Conservation (phyloP, 148 eudicot genomes). For the Arctostaphylos glauca region DNA sequence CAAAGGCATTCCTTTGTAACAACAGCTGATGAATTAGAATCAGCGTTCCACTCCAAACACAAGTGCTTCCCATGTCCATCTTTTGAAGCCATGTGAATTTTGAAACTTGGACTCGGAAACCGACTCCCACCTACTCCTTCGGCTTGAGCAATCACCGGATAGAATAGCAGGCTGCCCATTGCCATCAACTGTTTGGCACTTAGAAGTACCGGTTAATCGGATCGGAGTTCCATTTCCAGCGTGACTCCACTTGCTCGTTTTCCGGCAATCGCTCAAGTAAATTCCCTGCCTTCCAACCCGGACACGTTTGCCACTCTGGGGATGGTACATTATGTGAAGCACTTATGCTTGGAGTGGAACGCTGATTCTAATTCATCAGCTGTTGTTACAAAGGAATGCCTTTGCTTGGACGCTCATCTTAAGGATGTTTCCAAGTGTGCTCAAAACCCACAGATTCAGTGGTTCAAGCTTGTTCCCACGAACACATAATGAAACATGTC, state of each 20-base stretch:
- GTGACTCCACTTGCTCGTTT: conserved; percentile 21
- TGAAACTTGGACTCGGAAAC: conserved; percentile 32
- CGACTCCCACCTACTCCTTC: conserved; percentile 21
- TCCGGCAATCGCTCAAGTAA: conserved; percentile 28
- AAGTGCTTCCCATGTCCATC: conserved; percentile 24
- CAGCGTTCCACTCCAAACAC: conserved; percentile 38
- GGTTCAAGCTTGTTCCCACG: conserved; percentile 39
- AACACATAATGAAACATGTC: not conserved
- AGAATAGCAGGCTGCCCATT: conserved; percentile 16
- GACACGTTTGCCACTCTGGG: no score
- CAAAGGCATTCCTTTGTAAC: conserved; percentile 33
- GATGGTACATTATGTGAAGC: no score
- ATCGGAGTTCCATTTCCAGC: conserved; percentile 23
- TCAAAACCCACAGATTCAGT: conserved; percentile 35
- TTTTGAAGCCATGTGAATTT: conserved; percentile 22
- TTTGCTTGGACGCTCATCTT: conserved; percentile 27
- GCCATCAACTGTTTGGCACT: conserved; percentile 20
- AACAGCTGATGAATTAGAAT: conserved; percentile 9
- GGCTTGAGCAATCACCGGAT: conserved; percentile 26
- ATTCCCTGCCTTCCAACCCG: no score
- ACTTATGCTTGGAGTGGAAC: conserved; percentile 38
- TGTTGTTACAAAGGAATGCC: conserved; percentile 28
- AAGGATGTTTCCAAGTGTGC: conserved; percentile 22
- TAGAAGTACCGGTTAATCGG: conserved; percentile 4
- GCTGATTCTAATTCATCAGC: conserved; percentile 2